A percentile compares a stretch with the other conserved stretches of the same genome.
Evolutionary conservation across 73 alveolate genomes (phyloP).

Genomic region (Paramecium bursaria): DNA sequence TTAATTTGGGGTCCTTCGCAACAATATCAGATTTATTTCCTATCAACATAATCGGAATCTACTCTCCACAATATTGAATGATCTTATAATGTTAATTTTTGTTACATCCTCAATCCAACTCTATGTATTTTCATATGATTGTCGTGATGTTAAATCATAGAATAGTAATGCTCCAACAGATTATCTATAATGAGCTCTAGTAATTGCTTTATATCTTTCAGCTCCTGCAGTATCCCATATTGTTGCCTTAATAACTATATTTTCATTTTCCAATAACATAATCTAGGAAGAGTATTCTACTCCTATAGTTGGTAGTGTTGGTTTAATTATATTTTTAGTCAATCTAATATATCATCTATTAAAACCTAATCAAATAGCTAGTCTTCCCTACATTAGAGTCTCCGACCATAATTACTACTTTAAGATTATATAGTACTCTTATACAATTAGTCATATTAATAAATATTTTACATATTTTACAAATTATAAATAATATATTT

Average conservation of each 20-base stretch:
- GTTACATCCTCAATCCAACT: constrained; percentile 76
- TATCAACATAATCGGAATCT: constrained; percentile 74
- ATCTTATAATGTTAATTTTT: constrained; percentile 23
- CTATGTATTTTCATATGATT: constrained; percentile 69
- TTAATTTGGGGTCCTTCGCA: constrained; percentile 21
- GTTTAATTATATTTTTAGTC: constrained; percentile 57
- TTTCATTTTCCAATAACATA: constrained; percentile 37
- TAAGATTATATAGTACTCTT: constrained; percentile 14
- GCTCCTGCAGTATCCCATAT: constrained; percentile 74
- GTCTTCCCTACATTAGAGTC: constrained; percentile 90
- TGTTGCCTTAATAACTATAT: constrained; percentile 52
- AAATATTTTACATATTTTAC: no score
- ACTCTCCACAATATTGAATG: constrained; percentile 71
- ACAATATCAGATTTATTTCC: constrained; percentile 79
- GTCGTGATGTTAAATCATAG: constrained; percentile 75
- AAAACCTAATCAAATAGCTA: constrained; percentile 65
- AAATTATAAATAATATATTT: no score
- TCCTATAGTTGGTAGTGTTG: constrained; percentile 67
- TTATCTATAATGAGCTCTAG: constrained; percentile 75
- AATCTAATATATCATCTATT: constrained; percentile 1
- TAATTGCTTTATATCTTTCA: constrained; percentile 68
- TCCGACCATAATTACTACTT: constrained; percentile 81
- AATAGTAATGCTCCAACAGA: constrained; percentile 82
- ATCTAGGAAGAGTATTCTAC: constrained; percentile 68
- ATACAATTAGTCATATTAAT: constrained; percentile 49